A percentile compares a stretch with the other conserved stretches of the same genome.
These are phyloP conservation scores for Guillardia theta DNA, from an alignment of 78 protist genomes.

Conservation along the genomic window DNA sequence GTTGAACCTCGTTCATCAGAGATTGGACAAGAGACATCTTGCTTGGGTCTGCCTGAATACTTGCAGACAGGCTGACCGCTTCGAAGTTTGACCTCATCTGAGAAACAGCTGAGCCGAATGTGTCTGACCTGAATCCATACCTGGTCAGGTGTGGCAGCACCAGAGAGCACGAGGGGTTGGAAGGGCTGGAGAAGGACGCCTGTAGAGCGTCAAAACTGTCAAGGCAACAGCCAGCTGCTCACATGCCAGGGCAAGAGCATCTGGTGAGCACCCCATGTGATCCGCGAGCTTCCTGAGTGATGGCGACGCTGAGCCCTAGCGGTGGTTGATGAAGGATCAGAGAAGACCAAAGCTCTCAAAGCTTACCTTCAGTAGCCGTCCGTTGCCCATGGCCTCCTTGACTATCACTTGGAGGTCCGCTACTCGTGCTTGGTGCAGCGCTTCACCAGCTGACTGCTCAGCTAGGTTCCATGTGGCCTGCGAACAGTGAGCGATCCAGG, in stretches of 20 bases:
- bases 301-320: background rate
- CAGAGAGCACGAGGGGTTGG: background rate
- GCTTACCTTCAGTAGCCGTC: background rate
- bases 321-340: background rate
- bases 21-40: background rate
- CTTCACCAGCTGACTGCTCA: background rate
- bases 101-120: background rate
- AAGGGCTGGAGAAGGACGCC: background rate
- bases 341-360: background rate
- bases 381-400: slow-evolving; percentile 38
- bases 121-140: background rate
- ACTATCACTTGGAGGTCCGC: background rate
- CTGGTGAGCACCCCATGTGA: no score
- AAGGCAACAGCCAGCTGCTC: background rate
- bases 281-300: background rate
- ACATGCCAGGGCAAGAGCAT: no score
- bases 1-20: background rate
- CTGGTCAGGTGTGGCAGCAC: background rate
- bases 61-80: background rate
- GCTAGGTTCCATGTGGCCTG: background rate
- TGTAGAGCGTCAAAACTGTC: background rate
- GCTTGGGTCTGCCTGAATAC: background rate
- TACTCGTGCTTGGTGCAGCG: background rate
- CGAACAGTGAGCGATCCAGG: background rate
- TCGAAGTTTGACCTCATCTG: background rate